phyloP scores from a whole-genome alignment of 768 basidiomycete genomes.

The Suillus discolor region DNA sequence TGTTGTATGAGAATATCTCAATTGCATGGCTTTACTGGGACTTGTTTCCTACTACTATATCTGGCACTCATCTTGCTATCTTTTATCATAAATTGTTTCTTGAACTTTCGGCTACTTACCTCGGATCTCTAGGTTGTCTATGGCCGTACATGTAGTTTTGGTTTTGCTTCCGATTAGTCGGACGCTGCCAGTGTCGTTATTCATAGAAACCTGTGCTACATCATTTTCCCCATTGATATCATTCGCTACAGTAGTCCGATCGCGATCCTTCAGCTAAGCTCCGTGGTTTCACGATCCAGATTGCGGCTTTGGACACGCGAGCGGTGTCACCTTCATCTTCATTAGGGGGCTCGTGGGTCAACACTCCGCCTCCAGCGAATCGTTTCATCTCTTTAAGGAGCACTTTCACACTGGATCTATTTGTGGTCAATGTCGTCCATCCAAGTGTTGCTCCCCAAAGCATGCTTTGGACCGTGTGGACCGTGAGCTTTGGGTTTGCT shows the following conservation, averaged over 20 bases:
- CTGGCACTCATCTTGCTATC: neutral
- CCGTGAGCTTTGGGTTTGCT: slow-evolving; percentile 63
- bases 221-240: neutral
- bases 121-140: neutral
- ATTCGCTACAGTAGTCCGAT: neutral
- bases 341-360: slow-evolving; percentile 1
- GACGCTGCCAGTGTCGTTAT: neutral
- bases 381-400: slow-evolving; percentile 68
- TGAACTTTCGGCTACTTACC: neutral
- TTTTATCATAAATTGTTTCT: neutral
- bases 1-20: neutral
- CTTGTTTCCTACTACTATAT: neutral
- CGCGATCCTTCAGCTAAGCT: slow-evolving; percentile 71
- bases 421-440: slow-evolving; percentile 90
- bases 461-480: slow-evolving; percentile 78
- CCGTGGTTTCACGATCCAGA: slow-evolving; percentile 81
- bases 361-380: slow-evolving; percentile 11
- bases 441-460: slow-evolving; percentile 65
- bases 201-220: neutral
- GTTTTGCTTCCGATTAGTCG: neutral
- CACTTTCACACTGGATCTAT: slow-evolving; percentile 74
- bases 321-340: slow-evolving; percentile 3
- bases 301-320: slow-evolving; percentile 36
- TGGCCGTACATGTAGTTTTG: neutral
- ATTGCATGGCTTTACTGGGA: neutral